Evolutionary conservation across 768 basidiomycete species (phyloP), one percentile per base, ranked within the genome.

Genomic region (Phlegmacium glaucopus): DNA sequence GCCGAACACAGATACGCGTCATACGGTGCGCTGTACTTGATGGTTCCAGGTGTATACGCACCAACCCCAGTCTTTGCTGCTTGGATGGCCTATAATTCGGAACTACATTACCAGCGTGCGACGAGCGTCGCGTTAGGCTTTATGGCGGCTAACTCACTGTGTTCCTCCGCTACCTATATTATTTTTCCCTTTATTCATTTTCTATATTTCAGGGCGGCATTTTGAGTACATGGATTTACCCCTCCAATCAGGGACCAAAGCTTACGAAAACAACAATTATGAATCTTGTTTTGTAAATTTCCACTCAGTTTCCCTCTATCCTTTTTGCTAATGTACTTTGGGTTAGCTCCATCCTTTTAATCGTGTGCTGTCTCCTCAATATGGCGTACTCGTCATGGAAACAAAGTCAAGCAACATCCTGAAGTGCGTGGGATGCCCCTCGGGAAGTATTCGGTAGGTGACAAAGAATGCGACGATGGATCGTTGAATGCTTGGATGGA

Each of bases 161-260:
- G 64, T 52, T 13, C 4, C 22, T 45, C 13, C 9, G 6, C 10
- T 8, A 17, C n/a, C n/a, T n/a, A n/a, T 27, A 39, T n/a, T 9
- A 1, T 34, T 16, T 38, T 62, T 37, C 42, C 54, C n/a, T 40
- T 60, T 60, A 38, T 39, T 61, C 51, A 12, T 17, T 42, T 47
- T 27, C 28, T 9, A 1, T n/a, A 10, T 41, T 27, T 2, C 28
- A 71, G 68, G 70, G 70, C 15, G 70, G 70, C 18, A 69, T 70
- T 22, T 53, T 68, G 22, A 72, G 69, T 47, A 70, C 70, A 4
- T 72, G 69, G 70, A 54, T 64, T 9, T 69, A 66, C 56, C 70
- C 70, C 13, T 65, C 68, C 0, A 70, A 64, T 7, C 67, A 70
- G 50, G 67, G 67, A 3, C 69, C 70, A 5, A 60, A 55, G 13